phyloP scores from a whole-genome alignment of 2,329 filamentous ascomycete species.

The Monosporascus sp. region DNA sequence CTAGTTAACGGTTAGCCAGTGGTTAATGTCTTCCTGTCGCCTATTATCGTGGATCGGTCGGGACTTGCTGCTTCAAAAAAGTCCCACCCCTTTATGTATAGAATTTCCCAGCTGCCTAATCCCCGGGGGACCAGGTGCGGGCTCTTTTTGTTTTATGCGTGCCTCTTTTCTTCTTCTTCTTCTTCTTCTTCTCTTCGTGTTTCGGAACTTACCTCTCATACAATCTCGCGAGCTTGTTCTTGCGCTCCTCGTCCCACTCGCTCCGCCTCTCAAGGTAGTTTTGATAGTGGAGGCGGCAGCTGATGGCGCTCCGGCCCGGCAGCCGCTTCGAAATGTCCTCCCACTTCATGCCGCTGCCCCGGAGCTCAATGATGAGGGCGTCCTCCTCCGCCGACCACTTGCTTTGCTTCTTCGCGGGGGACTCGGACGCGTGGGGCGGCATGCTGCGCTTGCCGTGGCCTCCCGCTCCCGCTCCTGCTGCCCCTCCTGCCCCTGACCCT shows the following conservation, averaged over 20 bases:
- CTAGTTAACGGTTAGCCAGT: conserved; percentile 40
- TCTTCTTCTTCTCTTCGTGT: background rate
- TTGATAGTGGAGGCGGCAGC: conserved; percentile 90
- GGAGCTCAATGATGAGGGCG: conserved; percentile 85
- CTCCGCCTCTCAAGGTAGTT: conserved; percentile 92
- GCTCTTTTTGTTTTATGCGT: background rate
- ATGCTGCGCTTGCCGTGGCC: conserved; percentile 42
- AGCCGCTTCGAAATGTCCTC: conserved; percentile 92
- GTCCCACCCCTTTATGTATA: background rate
- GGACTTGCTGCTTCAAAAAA: background rate
- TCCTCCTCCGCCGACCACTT: conserved; percentile 97
- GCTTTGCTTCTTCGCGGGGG: conserved; percentile 86
- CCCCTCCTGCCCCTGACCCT: background rate
- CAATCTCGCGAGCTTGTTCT: conserved; percentile 89
- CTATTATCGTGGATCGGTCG: no score
- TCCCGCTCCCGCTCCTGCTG: conserved; percentile 12
- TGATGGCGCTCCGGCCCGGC: conserved; percentile 87
- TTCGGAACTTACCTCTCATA: conserved; percentile 75
- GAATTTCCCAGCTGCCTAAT: conserved; percentile 1
- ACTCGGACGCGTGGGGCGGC: conserved; percentile 52
- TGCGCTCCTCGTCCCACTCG: conserved; percentile 96
- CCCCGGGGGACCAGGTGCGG: background rate
- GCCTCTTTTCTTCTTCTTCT: background rate
- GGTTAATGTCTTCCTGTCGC: background rate
- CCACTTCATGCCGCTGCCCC: conserved; percentile 94